Conservation (phyloP, 1,139 yeast genomes). For the Keqinozyma sinolaborantium region DNA sequence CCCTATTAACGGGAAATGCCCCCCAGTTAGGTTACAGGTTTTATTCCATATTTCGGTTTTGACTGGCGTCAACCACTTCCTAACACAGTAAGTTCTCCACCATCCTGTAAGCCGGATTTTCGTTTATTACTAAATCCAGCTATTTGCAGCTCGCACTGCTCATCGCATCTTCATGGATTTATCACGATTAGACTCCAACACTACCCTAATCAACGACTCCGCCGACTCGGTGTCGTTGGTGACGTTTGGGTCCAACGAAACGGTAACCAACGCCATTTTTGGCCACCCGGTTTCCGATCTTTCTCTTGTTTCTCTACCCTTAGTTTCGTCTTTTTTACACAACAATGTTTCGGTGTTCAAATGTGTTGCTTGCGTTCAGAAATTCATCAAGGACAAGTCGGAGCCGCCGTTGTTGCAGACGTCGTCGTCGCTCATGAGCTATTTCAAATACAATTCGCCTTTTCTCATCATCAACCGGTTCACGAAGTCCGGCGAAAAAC, state of each 20-base stretch:
- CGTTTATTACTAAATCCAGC: no score
- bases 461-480: slow-evolving; percentile 23
- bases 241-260: slow-evolving; percentile 24
- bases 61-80: no score
- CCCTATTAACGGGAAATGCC: no score
- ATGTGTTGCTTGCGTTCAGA: slow-evolving; percentile 16
- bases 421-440: slow-evolving; percentile 24
- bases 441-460: slow-evolving; percentile 32
- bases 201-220: slow-evolving; percentile 7
- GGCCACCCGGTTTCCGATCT: slow-evolving; percentile 17
- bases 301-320: slow-evolving; percentile 21
- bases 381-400: slow-evolving; percentile 7
- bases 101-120: no score
- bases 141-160: no score
- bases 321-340: slow-evolving; percentile 25
- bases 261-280: slow-evolving; percentile 24
- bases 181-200: slow-evolving; percentile 5
- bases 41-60: no score
- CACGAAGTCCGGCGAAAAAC: slow-evolving; percentile 9
- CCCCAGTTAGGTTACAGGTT: no score
- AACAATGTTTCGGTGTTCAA: slow-evolving; percentile 25
- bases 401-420: slow-evolving; percentile 22
- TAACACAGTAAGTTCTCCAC: no score
- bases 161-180: no score
- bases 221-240: slow-evolving; percentile 18